Base-by-base conservation (phyloP, 176 grass and related monocot species). In the Aegilops bicornis region DNA sequence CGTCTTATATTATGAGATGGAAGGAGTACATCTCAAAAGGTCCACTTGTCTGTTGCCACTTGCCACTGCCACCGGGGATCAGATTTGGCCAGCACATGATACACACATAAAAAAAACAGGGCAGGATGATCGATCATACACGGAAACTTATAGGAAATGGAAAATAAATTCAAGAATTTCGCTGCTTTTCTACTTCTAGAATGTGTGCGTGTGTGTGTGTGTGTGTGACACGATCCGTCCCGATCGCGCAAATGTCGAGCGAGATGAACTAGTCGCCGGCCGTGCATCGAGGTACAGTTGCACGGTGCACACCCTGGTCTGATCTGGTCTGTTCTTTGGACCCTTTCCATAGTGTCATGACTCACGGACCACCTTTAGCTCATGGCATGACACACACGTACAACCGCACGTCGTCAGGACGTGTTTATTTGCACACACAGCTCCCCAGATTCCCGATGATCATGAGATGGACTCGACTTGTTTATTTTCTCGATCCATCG, bases 361-460 rank as follows among this genome's bases (percentile, higher is more conserved):
- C 48, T 77, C 29, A 62, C 56, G 43, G 58, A 0, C 20, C 65
- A n/a, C 54, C 52, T 82, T 90, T 54, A 63, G 22, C 30, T 81
- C 16, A 4, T 68, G 60, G 50, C 50, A 54, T 54, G 50, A 54
- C 50, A 56, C 77, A 1, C 3, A 48, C 56, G 78, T 83, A 77
- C 83, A n/a, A 7, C 20, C 62, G 79, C 85, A 70, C 50, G 19
- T 35, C 39, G 70, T 73, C 70, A 16, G 70, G 39, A 73, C 54
- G n/a, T 77, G 74, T 13, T 76, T 3, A 19, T 17, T 78, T 82
- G 71, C 70, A 6, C 4, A n/a, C 76, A 75, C 88, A 76, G 52
- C 71, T 83, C 65, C 61, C 64, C 29, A 90, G 88, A 90, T 87
- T 90, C 89, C 84, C 9, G 69, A 42, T 78, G 30, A 64, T 78